Evolutionary conservation across 2,329 filamentous ascomycete genomes (phyloP), one percentile per base, ranked within the genome.

Genomic region (Calonectria pteridis): DNA sequence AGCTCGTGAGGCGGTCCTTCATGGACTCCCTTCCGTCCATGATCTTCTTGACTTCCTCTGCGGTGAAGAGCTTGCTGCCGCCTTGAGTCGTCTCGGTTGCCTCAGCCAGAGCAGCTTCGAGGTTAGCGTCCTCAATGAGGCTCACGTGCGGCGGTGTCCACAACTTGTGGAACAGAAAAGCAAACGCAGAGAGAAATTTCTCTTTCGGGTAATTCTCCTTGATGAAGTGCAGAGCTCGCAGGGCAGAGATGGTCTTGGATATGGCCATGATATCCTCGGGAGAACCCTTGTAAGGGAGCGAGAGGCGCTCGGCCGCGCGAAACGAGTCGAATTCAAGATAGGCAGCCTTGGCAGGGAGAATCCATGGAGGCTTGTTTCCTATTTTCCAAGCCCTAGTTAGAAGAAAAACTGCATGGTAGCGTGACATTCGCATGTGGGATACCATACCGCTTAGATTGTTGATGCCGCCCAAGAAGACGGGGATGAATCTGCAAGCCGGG

Each of bases 341-440:
- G 1, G 80, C 82, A 28, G 89, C 92, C 86, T 96, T 96, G 53
- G 91, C 91, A 2, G 92, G 90, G 35, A 94, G 86, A 0, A 87
- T 87, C 93, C 93, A 95, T 1, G 94, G 94, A 0, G 94, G 94
- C 76, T 91, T 91, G 83, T 97, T 96, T 64, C 93, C 93, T 91
- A 78, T 29, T 58, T 62, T 62, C 13, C 26, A 26, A 23, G 14
- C 7, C 13, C 23, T 13, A 1, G 18, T 40, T 16, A n/a, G 23
- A 13, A 29, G 3, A 75, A 50, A 23, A 23, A 18, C 20, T 6
- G 40, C 40, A n/a, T n/a, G 18, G 40, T 18, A 43, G 40, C 40
- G 18, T 6, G 6, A 18, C 20, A 43, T 43, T 18, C 40, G 6
- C 18, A 20, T 4, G 16, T 10, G 14, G 20, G n/a, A 26, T 51